Evolutionary conservation across 176 grass and related monocot species (phyloP), one percentile per base, ranked within the genome.

Genomic region (Tillandsia leiboldiana): DNA sequence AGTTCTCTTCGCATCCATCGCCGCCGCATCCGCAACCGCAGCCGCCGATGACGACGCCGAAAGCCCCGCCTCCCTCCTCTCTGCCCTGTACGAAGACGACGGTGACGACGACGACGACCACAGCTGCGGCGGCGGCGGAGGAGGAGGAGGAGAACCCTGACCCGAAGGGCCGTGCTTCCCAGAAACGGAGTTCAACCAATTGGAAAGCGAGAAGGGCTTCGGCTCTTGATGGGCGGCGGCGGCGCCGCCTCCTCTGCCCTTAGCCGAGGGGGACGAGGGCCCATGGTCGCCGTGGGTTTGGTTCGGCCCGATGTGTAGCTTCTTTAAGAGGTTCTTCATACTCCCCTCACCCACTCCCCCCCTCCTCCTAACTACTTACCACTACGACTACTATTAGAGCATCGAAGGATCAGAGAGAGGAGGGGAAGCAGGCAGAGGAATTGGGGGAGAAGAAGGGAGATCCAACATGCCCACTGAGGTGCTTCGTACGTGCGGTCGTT

Each of bases 311-410:
- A 93, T 93, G 77, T 99, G 94, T 26, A 88, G 90, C 82, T 99
- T 99, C 95, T 84, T 84, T 69, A 99, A 81, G 82, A 99, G 84
- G 87, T 88, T 99, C 81, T 93, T 99, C 95, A 99, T 99, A 50
- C 66, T 78, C 61, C 67, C 67, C 54, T 69, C 52, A 17, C 50
- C 69, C 56, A 1, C 33, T 42, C 33, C 7, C 33, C 33, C 7
- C 33, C 7, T 6, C 7, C 33, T 42, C 33, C 33, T 7, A 42
- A 6, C 33, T 7, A 42, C 33, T 42, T 42, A 42, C 33, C 3
- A 42, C 33, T 4, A 33, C 29, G 5, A 42, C 33, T 6, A 42
- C 33, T 42, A 42, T 42, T 42, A 5, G 33, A 42, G 33, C 33
- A 42, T 42, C 33, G 33, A 14, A 20, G 20, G 56, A 59, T 59